phyloP scores from a whole-genome alignment of 2,329 filamentous ascomycete genomes.

The Aureobasidium zeae region DNA sequence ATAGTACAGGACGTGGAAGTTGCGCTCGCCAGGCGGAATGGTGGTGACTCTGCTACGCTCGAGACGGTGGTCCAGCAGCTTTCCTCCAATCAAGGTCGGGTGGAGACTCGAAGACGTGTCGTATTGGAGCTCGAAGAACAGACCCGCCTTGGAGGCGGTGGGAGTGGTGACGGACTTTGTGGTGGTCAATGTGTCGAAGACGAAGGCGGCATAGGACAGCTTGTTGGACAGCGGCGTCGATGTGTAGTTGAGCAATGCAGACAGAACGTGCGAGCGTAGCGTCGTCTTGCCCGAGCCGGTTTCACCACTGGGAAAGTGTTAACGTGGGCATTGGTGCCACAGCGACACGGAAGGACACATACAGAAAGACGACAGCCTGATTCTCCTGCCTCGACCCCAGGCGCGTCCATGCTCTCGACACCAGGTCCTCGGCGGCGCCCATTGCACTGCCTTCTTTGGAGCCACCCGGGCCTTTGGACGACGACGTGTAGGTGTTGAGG shows the following conservation, averaged over 20 bases:
- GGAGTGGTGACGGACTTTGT: conserved; percentile 95
- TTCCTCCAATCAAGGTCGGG: conserved; percentile 84
- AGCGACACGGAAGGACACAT: conserved; percentile 34
- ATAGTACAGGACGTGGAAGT: conserved; percentile 95
- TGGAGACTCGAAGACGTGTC: conserved; percentile 78
- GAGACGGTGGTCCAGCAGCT: conserved; percentile 84
- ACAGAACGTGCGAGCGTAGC: conserved; percentile 76
- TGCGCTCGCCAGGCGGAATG: conserved; percentile 90
- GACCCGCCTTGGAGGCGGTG: conserved; percentile 86
- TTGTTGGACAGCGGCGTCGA: conserved; percentile 90
- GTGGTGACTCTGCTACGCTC: conserved; percentile 85
- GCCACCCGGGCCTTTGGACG: conserved; percentile 80
- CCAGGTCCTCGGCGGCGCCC: conserved; percentile 86
- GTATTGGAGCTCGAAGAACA: conserved; percentile 95
- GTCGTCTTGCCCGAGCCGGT: conserved; percentile 95
- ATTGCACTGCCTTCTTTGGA: conserved; percentile 85
- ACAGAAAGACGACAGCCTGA: conserved; percentile 89
- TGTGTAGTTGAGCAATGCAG: conserved; percentile 77
- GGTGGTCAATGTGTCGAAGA: conserved; percentile 92
- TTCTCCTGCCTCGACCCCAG: conserved; percentile 85
- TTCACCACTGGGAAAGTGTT: conserved; percentile 59
- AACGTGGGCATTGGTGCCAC: conserved; percentile 15
- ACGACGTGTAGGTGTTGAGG: conserved; percentile 89
- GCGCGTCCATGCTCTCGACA: conserved; percentile 73
- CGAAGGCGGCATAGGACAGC: conserved; percentile 83